Conservation (phyloP, 305 asterid genomes). For the Salvia sclarea region DNA sequence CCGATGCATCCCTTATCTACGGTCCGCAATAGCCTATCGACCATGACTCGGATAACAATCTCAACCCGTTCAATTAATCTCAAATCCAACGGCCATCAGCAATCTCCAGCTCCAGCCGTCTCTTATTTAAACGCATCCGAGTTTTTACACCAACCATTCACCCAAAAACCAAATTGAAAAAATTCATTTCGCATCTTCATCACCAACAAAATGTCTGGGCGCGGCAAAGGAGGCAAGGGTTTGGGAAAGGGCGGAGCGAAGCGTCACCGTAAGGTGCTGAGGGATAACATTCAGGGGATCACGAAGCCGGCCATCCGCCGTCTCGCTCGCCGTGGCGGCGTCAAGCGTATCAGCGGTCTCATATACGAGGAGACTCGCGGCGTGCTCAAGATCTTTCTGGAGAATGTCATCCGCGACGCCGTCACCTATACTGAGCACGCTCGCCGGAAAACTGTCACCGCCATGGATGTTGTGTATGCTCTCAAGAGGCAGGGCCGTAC, state of each 20-base stretch:
- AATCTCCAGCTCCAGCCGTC: background rate
- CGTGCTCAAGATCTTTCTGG: conserved; percentile 43
- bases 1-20: conserved; percentile 27
- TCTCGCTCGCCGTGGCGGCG: conserved; percentile 49
- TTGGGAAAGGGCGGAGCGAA: conserved; percentile 50
- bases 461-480: conserved; percentile 51
- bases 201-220: conserved; percentile 37
- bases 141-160: background rate
- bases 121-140: conserved; percentile 16
- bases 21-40: background rate
- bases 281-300: conserved; percentile 48
- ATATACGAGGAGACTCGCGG: conserved; percentile 45
- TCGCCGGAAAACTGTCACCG: conserved; percentile 45
- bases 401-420: conserved; percentile 45
- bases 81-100: conserved; percentile 27
- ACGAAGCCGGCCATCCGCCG: conserved; percentile 45
- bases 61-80: conserved; percentile 13
- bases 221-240: conserved; percentile 51
- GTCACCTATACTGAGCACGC: conserved; percentile 50
- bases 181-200: too few species aligned
- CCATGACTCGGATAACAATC: conserved; percentile 24
- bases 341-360: conserved; percentile 47
- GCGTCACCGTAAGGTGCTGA: conserved; percentile 46
- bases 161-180: background rate
- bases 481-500: conserved; percentile 51